phyloP scores from a whole-genome alignment of 257 asterid genomes.

The Salvia splendens region DNA sequence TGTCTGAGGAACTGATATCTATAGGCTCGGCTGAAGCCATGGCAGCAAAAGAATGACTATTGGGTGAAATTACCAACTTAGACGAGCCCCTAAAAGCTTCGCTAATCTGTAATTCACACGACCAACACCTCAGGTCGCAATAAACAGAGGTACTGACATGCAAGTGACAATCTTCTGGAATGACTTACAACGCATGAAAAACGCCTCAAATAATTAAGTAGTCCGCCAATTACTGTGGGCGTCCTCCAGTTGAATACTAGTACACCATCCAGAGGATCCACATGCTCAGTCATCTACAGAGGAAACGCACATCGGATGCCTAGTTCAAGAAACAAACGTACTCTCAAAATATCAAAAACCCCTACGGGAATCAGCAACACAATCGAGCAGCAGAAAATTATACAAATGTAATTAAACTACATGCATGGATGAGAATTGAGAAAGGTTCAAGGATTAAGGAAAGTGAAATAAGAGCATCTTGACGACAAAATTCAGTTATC shows the following conservation, averaged over 20 bases:
- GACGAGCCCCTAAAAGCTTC: conserved; percentile 41
- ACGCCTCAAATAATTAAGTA: conserved; percentile 40
- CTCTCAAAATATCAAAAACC: conserved; percentile 1
- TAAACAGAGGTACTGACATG: conserved; percentile 16
- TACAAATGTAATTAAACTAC: conserved; percentile 14
- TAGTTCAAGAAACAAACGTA: conserved; percentile 27
- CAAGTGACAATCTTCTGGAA: conserved; percentile 24
- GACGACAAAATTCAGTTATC: conserved; percentile 12
- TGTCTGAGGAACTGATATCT: conserved; percentile 80
- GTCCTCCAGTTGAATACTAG: conserved; percentile 33
- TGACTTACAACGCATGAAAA: conserved; percentile 41
- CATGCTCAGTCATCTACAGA: conserved; percentile 48
- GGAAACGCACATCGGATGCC: conserved; percentile 33
- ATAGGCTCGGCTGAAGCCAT: conserved; percentile 62
- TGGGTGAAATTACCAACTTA: conserved; percentile 32
- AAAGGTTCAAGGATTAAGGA: not conserved
- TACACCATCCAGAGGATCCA: conserved; percentile 36
- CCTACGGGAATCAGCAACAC: conserved; percentile 13
- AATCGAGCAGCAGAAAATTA: not conserved
- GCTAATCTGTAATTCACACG: conserved; percentile 40
- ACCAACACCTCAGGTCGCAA: conserved; percentile 27
- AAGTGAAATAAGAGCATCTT: not conserved
- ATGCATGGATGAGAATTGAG: conserved; percentile 29
- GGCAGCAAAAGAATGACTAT: conserved; percentile 34
- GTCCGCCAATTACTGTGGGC: conserved; percentile 33